Conservation (phyloP, 2,329 filamentous ascomycete species). For the Clonostachys rhizophaga region DNA sequence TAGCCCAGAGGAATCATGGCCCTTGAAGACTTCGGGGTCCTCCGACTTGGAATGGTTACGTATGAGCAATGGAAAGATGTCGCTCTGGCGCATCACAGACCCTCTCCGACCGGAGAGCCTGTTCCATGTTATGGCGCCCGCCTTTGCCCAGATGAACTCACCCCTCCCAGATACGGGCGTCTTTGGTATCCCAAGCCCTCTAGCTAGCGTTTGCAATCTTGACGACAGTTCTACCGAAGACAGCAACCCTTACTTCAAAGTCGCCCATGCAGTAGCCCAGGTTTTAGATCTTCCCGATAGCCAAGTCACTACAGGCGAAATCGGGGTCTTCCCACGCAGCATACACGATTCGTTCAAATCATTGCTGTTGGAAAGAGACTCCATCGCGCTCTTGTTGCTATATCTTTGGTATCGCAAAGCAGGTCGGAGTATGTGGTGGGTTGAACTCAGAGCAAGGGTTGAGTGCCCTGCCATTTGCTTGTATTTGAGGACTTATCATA, state of each 20-base stretch:
- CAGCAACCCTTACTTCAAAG: slow-evolving; percentile 28
- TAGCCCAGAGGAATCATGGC: slow-evolving; percentile 23
- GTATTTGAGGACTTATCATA: slow-evolving; percentile 26
- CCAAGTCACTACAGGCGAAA: slow-evolving; percentile 17
- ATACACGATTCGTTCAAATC: slow-evolving; percentile 24
- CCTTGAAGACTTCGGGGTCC: slow-evolving; percentile 12
- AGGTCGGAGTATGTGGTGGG: slow-evolving; percentile 34
- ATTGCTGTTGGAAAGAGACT: slow-evolving; percentile 23
- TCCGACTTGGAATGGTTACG: slow-evolving; percentile 26
- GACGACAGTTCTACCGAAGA: slow-evolving; percentile 20
- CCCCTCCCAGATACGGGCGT: slow-evolving; percentile 20
- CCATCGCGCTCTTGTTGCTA: slow-evolving; percentile 29
- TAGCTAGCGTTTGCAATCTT: slow-evolving; percentile 16
- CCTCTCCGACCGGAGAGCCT: slow-evolving; percentile 27
- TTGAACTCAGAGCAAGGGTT: slow-evolving; percentile 30
- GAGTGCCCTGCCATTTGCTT: slow-evolving; percentile 33
- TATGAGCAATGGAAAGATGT: slow-evolving; percentile 26
- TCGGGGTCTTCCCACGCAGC: slow-evolving; percentile 23
- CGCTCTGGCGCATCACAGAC: slow-evolving; percentile 22
- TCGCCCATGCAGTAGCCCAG: slow-evolving; percentile 26
- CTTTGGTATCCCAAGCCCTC: slow-evolving; percentile 11
- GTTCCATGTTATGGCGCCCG: slow-evolving; percentile 21
- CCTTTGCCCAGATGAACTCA: slow-evolving; percentile 26
- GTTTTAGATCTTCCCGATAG: slow-evolving; percentile 19
- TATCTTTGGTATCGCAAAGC: slow-evolving; percentile 37